Percentiles rank a stretch among this genome's conserved stretches.
These are phyloP conservation scores for Solanum etuberosum DNA, from an alignment of 257 asterid species.

Conservation along the genomic window DNA sequence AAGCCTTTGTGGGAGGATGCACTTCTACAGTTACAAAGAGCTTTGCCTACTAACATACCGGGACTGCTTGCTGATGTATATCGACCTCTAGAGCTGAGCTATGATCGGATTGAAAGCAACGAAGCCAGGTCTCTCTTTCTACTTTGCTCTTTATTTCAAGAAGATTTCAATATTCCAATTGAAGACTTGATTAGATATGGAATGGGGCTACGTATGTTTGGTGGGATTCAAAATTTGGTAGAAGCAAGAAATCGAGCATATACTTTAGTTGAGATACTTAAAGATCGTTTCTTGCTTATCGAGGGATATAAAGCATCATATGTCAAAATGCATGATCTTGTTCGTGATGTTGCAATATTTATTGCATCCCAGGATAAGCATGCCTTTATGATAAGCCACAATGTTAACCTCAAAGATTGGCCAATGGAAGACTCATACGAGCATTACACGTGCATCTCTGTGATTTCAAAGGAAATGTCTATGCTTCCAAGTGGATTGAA, in stretches of 20 bases:
- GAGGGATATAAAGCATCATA: no score
- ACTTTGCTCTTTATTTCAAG: neutral
- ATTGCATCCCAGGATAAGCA: no score
- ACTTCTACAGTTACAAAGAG: neutral
- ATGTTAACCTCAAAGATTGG: neutral
- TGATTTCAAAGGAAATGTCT: no score
- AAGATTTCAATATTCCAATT: neutral
- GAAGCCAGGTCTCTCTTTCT: neutral
- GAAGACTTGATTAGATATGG: neutral
- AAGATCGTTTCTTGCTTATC: no score
- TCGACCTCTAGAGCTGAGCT: neutral
- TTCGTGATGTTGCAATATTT: no score
- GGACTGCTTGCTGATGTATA: neutral
- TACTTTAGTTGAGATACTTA: neutral
- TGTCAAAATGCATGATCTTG: no score
- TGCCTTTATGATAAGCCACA: no score
- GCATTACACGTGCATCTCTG: no score
- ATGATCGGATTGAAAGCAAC: neutral
- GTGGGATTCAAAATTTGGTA: neutral
- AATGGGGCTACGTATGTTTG: neutral
- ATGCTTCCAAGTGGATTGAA: no score
- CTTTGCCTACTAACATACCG: neutral
- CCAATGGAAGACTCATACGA: neutral
- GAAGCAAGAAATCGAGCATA: neutral
- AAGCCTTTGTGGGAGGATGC: neutral